Evolutionary conservation across 2,329 filamentous ascomycete genomes (phyloP), one percentile per base, ranked within the genome.

Genomic region (Balansia obtecta): DNA sequence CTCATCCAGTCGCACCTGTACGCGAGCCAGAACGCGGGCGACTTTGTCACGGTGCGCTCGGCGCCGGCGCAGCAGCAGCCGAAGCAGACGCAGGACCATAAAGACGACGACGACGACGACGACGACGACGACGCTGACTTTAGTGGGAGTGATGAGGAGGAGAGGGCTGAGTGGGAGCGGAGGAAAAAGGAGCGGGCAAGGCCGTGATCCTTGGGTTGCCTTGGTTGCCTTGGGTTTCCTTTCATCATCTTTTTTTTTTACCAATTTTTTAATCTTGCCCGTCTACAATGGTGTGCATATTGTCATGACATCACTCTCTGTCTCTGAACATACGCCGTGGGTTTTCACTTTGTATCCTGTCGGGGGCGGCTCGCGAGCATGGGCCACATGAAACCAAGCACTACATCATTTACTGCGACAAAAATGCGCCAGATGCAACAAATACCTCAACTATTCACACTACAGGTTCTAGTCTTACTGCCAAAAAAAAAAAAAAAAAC

Each of bases 1-100:
- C 68, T 85, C 52, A 76, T 91, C 60, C 74, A 82, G 66, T 80
- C 81, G 68, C 83, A 85, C 54, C 84, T 89, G 70, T 85, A 86
- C 61, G 72, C 79, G 7, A 64, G 65, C 55, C 69, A 78, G 50
- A 80, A 82, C 56, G 70, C 70, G 2, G 77, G 77, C 32, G 80
- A 83, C 56, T 80, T 80, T 53, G 71, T 80, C 37, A 63, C 62
- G 45, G 63, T 65, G 22, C 20, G 20, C 20, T 22, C 20, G 62
- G 53, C 32, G 40, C n/a, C 1, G 27, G 27, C 18, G 13, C 20
- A 41, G 43, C 10, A 16, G 10, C 4, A 12, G 11, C 12, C n/a
- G n/a, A n/a, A n/a, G n/a, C n/a, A n/a, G n/a, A n/a, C n/a, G n/a
- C n/a, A n/a, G n/a, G n/a, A n/a, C n/a, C n/a, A n/a, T n/a, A n/a